Conservation (phyloP, 768 basidiomycete species). For the Agrocybe pediades region DNA sequence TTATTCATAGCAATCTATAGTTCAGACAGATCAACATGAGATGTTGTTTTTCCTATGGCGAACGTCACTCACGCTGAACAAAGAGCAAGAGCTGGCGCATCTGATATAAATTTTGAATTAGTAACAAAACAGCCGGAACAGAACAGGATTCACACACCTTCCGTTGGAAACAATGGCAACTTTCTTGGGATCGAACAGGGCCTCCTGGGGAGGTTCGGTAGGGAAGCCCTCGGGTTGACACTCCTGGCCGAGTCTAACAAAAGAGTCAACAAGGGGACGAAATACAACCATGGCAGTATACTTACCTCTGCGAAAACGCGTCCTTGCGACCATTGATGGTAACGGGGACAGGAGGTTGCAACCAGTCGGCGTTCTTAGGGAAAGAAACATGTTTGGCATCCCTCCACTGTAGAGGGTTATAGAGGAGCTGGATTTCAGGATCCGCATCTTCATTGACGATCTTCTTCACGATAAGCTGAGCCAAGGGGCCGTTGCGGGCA, state of each 20-base stretch:
- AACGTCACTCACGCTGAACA: conserved; percentile 43
- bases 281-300: not conserved
- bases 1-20: conserved; percentile 60
- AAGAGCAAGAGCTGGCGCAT: conserved; percentile 50
- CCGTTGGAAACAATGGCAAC: conserved; percentile 62
- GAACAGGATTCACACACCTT: conserved; percentile 25
- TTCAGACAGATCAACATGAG: not conserved
- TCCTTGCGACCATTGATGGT: conserved; percentile 51
- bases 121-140: too few species aligned
- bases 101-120: conserved; percentile 20
- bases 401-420: conserved; percentile 51
- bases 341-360: conserved; percentile 40
- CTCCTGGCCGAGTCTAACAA: conserved; percentile 49
- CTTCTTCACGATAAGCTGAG: conserved; percentile 47
- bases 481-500: conserved; percentile 50
- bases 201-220: conserved; percentile 37
- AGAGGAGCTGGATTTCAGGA: conserved; percentile 41
- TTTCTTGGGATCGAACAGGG: conserved; percentile 53
- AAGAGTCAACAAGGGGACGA: too few species aligned
- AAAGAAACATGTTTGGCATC: conserved; percentile 45
- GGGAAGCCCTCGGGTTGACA: conserved; percentile 31
- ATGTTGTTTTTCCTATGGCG: not conserved
- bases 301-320: conserved; percentile 50
- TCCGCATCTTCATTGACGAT: conserved; percentile 43
- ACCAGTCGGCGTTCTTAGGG: conserved; percentile 44